Percentiles rank a stretch among this genome's conserved stretches.
Conservation (phyloP, 2,329 filamentous ascomycete genomes). For the Arachnopeziza araneosa region DNA sequence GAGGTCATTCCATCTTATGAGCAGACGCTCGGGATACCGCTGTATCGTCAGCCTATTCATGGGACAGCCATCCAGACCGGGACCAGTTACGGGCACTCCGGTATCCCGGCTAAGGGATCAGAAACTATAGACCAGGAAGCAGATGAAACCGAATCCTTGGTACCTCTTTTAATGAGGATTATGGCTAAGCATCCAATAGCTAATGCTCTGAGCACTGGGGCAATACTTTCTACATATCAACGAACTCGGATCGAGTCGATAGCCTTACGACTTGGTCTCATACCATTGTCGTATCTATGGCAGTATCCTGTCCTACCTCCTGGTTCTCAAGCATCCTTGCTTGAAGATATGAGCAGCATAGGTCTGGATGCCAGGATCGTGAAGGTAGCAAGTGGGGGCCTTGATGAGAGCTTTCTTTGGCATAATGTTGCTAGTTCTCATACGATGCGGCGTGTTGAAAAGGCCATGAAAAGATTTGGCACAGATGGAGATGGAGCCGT, state of each 20-base stretch:
- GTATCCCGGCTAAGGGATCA: not conserved
- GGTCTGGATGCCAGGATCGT: slow-evolving; percentile 86
- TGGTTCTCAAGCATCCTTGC: slow-evolving; percentile 44
- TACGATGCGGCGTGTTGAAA: slow-evolving; percentile 43
- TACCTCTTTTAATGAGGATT: slow-evolving; percentile 66
- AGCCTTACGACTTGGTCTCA: slow-evolving; percentile 74
- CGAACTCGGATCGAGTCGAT: slow-evolving; percentile 93
- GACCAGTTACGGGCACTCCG: slow-evolving; percentile 55
- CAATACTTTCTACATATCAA: slow-evolving; percentile 93
- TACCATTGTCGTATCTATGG: slow-evolving; percentile 85
- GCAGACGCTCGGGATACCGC: slow-evolving; percentile 68
- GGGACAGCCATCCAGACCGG: slow-evolving; percentile 66
- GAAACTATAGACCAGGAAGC: slow-evolving; percentile 22
- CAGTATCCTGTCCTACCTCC: slow-evolving; percentile 72
- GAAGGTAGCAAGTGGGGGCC: slow-evolving; percentile 87
- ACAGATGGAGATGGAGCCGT: slow-evolving; percentile 60
- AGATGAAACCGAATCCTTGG: slow-evolving; percentile 87
- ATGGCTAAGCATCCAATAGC: slow-evolving; percentile 67
- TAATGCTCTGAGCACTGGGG: slow-evolving; percentile 84
- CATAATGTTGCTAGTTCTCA: slow-evolving; percentile 61
- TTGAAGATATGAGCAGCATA: slow-evolving; percentile 74
- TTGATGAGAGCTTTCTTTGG: slow-evolving; percentile 79
- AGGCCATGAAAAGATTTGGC: slow-evolving; percentile 62
- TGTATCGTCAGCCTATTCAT: slow-evolving; percentile 74
- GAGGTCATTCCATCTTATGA: slow-evolving; percentile 80